Evolutionary conservation across 345 rosid genomes (phyloP).

Genomic region (Eucalyptus erythrocorys): DNA sequence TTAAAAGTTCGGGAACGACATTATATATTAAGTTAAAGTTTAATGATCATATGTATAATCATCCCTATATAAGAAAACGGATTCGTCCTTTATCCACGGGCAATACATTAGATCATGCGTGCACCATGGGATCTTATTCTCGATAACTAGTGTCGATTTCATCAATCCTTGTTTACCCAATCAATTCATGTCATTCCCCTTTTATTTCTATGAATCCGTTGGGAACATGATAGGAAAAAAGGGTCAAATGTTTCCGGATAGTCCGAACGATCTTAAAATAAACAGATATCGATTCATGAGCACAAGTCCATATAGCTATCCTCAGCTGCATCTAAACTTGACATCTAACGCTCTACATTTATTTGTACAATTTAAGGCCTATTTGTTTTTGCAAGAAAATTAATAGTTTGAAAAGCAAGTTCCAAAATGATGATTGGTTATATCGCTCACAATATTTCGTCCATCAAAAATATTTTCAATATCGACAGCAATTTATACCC

Average conservation of each 20-base stretch:
- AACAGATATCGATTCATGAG: not conserved
- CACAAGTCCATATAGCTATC: not conserved
- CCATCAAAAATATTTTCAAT: not conserved
- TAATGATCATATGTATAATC: not conserved
- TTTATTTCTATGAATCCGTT: not conserved
- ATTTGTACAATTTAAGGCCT: not conserved
- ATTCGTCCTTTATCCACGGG: not conserved
- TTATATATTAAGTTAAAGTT: not conserved
- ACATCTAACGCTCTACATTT: not conserved
- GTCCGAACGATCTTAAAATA: not conserved
- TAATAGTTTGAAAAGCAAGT: not conserved
- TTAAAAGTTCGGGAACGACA: accelerated
- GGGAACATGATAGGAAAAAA: not conserved
- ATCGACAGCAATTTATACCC: accelerated
- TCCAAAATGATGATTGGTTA: not conserved
- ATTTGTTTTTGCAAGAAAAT: not conserved
- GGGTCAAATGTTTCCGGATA: not conserved
- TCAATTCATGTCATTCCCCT: not conserved
- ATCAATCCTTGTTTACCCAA: not conserved
- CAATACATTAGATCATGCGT: not conserved
- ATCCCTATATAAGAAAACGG: not conserved
- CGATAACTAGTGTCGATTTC: not conserved
- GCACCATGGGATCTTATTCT: not conserved
- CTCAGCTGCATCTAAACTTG: not conserved
- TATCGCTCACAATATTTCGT: not conserved